These are phyloP conservation scores for Yarrowia divulgata DNA, from an alignment of 805 yeast species.

Conservation along the genomic window DNA sequence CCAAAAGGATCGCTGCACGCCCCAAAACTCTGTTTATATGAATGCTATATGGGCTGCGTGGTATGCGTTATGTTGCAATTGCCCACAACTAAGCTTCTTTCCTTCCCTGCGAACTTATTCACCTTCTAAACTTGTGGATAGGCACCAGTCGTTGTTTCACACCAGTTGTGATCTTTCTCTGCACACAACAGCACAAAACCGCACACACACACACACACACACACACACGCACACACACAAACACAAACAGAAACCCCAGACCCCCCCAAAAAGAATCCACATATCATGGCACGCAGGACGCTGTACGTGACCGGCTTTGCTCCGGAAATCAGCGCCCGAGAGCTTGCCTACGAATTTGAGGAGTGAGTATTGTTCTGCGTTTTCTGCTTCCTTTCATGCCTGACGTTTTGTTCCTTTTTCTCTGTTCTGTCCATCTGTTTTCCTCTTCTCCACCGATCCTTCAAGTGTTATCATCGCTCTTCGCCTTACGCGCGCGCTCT, in stretches of 20 bases:
- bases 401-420: neutral
- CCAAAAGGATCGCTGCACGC: neutral
- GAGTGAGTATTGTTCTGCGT: slow-evolving; percentile 43
- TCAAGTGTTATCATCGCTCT: neutral
- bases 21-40: neutral
- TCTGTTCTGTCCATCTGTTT: neutral
- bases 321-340: slow-evolving; percentile 47
- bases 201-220: neutral
- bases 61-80: no score
- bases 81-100: no score
- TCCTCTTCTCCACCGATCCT: neutral
- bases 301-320: slow-evolving; percentile 46
- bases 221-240: neutral
- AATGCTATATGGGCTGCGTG: no score
- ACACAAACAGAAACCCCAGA: neutral
- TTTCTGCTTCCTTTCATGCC: neutral
- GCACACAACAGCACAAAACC: no score
- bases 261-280: neutral
- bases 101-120: neutral
- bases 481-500: neutral
- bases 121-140: slow-evolving; percentile 11
- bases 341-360: slow-evolving; percentile 49
- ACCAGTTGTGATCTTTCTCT: neutral
- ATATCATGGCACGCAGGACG: slow-evolving; percentile 43
- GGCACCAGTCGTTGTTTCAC: neutral